A percentile compares a stretch with the other conserved stretches of the same genome.
Conservation (phyloP, 257 asterid species). For the Eustoma russellianum region DNA sequence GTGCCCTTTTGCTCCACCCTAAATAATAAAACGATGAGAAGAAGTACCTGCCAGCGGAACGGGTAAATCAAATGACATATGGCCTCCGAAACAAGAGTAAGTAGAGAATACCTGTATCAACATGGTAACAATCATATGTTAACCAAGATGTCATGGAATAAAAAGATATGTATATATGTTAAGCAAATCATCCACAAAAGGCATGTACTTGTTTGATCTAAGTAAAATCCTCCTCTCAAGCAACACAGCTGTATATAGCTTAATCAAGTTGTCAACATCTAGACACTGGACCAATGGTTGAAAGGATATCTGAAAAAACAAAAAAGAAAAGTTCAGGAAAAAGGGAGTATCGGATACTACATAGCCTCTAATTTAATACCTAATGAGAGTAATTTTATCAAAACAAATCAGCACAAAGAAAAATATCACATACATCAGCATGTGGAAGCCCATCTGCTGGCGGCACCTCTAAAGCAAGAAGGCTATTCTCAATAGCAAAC, state of each 20-base stretch:
- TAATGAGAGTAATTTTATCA: neutral
- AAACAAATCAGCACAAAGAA: conserved; percentile 9
- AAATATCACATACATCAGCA: conserved; percentile 70
- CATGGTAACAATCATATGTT: neutral
- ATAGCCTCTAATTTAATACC: neutral
- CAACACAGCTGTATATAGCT: conserved; percentile 79
- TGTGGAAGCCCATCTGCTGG: conserved; percentile 89
- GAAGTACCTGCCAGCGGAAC: conserved; percentile 92
- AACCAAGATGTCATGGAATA: neutral
- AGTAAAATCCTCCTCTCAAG: conserved; percentile 94
- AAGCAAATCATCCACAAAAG: conserved; percentile 10
- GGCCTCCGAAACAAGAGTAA: conserved; percentile 95
- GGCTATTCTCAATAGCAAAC: conserved; percentile 72
- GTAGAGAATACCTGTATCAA: conserved; percentile 69
- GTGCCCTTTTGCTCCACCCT: neutral
- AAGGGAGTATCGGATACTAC: neutral
- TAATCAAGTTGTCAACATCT: conserved; percentile 93
- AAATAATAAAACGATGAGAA: neutral
- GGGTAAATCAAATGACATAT: conserved; percentile 97
- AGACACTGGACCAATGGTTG: conserved; percentile 95
- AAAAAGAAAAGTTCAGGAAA: conserved; percentile 4
- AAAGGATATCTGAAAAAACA: conserved; percentile 75
- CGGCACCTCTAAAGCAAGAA: conserved; percentile 89
- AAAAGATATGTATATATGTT: neutral
- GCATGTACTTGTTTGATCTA: conserved; percentile 75